Percentiles rank a stretch among this genome's conserved stretches.
Conservation (phyloP, 176 grass and related monocot genomes). For the Carex parvula region DNA sequence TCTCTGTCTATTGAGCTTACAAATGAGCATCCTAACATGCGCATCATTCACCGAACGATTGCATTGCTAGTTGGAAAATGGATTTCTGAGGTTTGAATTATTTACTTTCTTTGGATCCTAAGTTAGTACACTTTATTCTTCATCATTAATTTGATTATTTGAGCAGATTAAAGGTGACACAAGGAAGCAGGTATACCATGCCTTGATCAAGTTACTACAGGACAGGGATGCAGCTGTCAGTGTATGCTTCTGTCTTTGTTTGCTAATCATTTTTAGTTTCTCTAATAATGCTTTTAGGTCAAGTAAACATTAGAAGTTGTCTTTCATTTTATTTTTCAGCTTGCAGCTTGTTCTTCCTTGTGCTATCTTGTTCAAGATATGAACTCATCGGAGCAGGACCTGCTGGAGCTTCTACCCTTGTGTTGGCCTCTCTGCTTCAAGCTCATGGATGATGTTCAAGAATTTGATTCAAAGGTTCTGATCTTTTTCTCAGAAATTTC, state of each 20-base stretch:
- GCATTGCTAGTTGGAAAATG: slow-evolving; percentile 89
- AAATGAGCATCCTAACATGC: slow-evolving; percentile 91
- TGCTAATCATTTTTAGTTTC: slow-evolving; percentile 24
- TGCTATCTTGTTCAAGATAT: slow-evolving; percentile 98
- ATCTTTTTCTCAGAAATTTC: slow-evolving; percentile 20
- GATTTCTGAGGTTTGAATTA: slow-evolving; percentile 84
- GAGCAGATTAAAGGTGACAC: slow-evolving; percentile 90
- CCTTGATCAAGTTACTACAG: slow-evolving; percentile 87
- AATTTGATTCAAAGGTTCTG: slow-evolving; percentile 98
- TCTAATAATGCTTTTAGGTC: slow-evolving; percentile 31
- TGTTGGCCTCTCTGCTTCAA: slow-evolving; percentile 98
- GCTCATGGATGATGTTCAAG: slow-evolving; percentile 85
- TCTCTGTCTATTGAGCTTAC: slow-evolving; percentile 85
- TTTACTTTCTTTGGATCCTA: slow-evolving; percentile 32
- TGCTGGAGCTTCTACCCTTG: slow-evolving; percentile 83
- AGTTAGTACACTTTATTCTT: not conserved
- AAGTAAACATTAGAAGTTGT: not conserved
- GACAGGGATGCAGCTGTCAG: slow-evolving; percentile 78
- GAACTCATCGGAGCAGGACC: slow-evolving; percentile 87
- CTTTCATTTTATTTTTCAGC: slow-evolving; percentile 56
- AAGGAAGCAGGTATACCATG: slow-evolving; percentile 71
- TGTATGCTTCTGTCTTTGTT: slow-evolving; percentile 48
- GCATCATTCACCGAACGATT: slow-evolving; percentile 89
- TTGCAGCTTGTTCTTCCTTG: slow-evolving; percentile 88
- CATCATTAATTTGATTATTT: slow-evolving; percentile 34